These are phyloP conservation scores for Thalassiosira hispida DNA, from an alignment of 352 stramenopile species.

Conservation along the genomic window DNA sequence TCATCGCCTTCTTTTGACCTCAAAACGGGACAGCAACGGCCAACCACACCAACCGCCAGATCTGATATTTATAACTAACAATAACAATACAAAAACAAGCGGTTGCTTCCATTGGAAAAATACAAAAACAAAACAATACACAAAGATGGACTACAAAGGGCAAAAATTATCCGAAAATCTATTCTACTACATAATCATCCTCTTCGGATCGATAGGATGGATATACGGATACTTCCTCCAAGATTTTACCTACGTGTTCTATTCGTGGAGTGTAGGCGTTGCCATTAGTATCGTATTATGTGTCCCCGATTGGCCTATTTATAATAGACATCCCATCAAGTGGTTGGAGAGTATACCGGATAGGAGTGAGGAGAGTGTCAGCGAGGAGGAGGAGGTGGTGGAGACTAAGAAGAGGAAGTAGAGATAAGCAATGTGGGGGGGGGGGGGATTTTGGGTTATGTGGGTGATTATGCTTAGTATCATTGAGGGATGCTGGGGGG, in stretches of 20 bases:
- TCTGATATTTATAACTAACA: too few relatives aligned
- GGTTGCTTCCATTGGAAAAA: background rate
- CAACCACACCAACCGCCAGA: background rate
- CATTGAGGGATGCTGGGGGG: background rate
- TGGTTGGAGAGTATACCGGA: constrained; percentile 83
- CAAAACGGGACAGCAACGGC: too few relatives aligned
- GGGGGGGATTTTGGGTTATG: background rate
- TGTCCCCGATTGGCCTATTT: constrained; percentile 85
- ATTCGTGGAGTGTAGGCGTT: constrained; percentile 81
- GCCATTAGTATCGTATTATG: constrained; percentile 77
- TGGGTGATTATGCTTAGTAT: background rate
- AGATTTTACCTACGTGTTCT: constrained; percentile 84
- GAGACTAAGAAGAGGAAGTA: constrained; percentile 64
- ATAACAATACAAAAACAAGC: too few relatives aligned
- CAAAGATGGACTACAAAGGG: constrained; percentile 84
- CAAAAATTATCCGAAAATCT: constrained; percentile 83
- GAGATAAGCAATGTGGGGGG: background rate
- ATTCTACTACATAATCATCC: constrained; percentile 84
- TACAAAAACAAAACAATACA: constrained; percentile 31
- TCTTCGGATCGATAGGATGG: constrained; percentile 82
- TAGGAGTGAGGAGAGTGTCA: constrained; percentile 43
- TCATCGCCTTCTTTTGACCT: too few relatives aligned
- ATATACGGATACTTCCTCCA: constrained; percentile 83
- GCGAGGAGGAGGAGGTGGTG: constrained; percentile 7
- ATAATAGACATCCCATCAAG: constrained; percentile 83